Evolutionary conservation across 139 green algal genomes (phyloP).

Genomic region (Chlorella vulgaris): DNA sequence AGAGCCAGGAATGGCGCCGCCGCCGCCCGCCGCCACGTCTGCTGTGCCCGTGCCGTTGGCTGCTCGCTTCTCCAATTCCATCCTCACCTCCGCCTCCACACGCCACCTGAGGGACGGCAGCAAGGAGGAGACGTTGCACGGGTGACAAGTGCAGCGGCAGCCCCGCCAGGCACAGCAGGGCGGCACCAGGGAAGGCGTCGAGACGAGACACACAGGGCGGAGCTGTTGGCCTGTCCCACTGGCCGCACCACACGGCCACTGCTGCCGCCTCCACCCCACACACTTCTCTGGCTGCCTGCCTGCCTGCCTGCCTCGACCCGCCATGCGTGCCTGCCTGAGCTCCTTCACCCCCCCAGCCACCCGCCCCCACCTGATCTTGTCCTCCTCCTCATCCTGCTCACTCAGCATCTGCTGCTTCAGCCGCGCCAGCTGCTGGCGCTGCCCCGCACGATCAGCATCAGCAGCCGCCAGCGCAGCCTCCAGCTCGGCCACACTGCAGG

Average conservation of each 20-base stretch:
- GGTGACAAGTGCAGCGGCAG: not conserved
- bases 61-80: conserved; percentile 32
- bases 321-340: not conserved
- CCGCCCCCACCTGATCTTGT: conserved; percentile 38
- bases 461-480: conserved; percentile 5
- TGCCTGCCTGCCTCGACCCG: no score
- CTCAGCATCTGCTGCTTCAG: conserved; percentile 52
- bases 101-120: conserved; percentile 34
- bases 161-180: not conserved
- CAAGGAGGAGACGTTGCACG: not conserved
- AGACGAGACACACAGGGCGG: no score
- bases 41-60: conserved; percentile 1
- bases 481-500: conserved; percentile 13
- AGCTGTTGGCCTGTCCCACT: no score
- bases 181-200: not conserved
- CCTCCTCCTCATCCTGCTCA: conserved; percentile 52
- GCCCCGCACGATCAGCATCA: conserved; percentile 18
- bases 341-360: not conserved
- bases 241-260: no score
- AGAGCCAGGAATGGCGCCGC: not conserved
- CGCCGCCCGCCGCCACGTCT: no score
- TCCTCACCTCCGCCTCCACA: conserved; percentile 51
- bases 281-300: no score
- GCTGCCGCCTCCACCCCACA: no score
- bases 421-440: conserved; percentile 35